Conservation (phyloP, 495 filamentous ascomycete species). For the Penicillium flavigenum region DNA sequence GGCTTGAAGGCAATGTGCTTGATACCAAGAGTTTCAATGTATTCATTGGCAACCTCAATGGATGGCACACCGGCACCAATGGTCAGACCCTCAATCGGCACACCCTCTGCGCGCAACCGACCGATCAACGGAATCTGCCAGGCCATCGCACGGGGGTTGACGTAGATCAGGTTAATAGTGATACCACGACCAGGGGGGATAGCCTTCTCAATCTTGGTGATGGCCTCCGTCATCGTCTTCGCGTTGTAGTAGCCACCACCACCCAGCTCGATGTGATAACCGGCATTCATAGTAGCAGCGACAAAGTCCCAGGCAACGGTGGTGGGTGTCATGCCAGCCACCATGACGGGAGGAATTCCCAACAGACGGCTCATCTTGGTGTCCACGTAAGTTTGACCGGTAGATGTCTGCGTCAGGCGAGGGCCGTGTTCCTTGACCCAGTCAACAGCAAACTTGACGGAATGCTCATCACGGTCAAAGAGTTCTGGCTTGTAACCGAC, state of each 20-base stretch:
- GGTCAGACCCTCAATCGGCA: conserved; percentile 85
- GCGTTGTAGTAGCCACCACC: conserved; percentile 94
- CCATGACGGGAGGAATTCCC: conserved; percentile 86
- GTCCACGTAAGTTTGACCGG: conserved; percentile 85
- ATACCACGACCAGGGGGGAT: conserved; percentile 92
- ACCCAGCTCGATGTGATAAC: conserved; percentile 88
- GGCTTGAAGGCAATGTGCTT: conserved; percentile 53
- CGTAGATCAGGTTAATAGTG: conserved; percentile 92
- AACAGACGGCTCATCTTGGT: conserved; percentile 96
- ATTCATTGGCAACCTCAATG: conserved; percentile 46
- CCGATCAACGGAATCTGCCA: conserved; percentile 96
- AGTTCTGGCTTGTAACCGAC: conserved; percentile 96
- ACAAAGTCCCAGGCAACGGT: conserved; percentile 96
- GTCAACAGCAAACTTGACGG: conserved; percentile 93
- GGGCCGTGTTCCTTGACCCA: conserved; percentile 98
- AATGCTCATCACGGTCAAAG: conserved; percentile 91
- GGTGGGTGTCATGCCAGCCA: conserved; percentile 93
- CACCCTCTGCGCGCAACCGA: conserved; percentile 78
- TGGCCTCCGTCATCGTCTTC: conserved; percentile 82
- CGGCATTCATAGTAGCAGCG: conserved; percentile 91
- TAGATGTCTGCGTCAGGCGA: conserved; percentile 79
- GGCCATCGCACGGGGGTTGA: conserved; percentile 91
- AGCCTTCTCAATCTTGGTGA: conserved; percentile 83
- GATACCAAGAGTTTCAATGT: conserved; percentile 47
- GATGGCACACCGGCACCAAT: conserved; percentile 54